A percentile compares a stretch with the other conserved stretches of the same genome.
These are phyloP conservation scores for Rhizopus sp. DNA, from an alignment of 371 early-diverging fungal species.

Conservation along the genomic window DNA sequence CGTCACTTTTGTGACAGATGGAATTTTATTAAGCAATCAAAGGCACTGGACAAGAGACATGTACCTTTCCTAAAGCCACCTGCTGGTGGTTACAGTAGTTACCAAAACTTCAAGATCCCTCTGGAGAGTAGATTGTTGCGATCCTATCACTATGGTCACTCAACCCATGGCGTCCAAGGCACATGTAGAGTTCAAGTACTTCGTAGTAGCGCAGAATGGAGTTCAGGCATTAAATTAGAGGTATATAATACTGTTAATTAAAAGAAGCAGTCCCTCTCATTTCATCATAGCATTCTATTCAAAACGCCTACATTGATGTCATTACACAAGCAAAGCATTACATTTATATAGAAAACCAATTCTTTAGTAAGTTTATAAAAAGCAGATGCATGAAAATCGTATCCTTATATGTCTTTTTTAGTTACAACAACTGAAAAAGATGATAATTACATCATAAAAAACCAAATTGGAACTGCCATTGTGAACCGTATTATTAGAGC, in stretches of 20 bases:
- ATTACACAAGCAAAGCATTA: slow-evolving; percentile 80
- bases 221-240: slow-evolving; percentile 61
- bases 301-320: slow-evolving; percentile 76
- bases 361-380: slow-evolving; percentile 71
- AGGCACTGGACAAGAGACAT: slow-evolving; percentile 37
- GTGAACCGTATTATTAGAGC: slow-evolving; percentile 82
- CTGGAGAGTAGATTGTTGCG: slow-evolving; percentile 18
- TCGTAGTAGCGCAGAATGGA: slow-evolving; percentile 74
- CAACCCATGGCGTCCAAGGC: slow-evolving; percentile 34
- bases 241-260: slow-evolving; percentile 14
- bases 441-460: slow-evolving; percentile 59
- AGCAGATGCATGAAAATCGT: not conserved
- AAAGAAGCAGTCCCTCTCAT: not conserved
- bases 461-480: slow-evolving; percentile 76
- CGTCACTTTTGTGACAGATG: slow-evolving; percentile 92
- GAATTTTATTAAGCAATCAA: slow-evolving; percentile 80
- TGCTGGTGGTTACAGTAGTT: slow-evolving; percentile 39
- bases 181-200: slow-evolving; percentile 70
- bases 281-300: slow-evolving; percentile 70
- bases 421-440: slow-evolving; percentile 66
- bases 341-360: slow-evolving; percentile 96
- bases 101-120: slow-evolving; percentile 36
- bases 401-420: slow-evolving; percentile 20
- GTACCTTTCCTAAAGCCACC: slow-evolving; percentile 50
- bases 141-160: slow-evolving; percentile 34